phyloP scores from a whole-genome alignment of 345 rosid genomes.

The Clausena lansium region DNA sequence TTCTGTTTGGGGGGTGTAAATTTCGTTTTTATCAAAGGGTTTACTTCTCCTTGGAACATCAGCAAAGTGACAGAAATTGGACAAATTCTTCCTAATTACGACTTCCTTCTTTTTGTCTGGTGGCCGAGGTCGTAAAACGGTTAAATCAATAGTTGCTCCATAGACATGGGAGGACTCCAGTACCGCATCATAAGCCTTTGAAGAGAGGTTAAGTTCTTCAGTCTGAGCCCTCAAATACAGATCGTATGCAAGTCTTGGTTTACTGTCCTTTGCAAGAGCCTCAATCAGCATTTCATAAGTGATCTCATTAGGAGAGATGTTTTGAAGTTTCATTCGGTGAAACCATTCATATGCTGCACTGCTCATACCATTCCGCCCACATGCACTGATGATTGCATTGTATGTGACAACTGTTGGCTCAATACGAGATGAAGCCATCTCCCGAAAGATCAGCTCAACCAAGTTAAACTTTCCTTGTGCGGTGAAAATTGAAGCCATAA shows the following conservation, averaged over 20 bases:
- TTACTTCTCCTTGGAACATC: slow-evolving; percentile 38
- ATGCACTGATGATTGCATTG: slow-evolving; percentile 79
- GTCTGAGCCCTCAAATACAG: slow-evolving; percentile 59
- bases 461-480: slow-evolving; percentile 60
- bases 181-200: slow-evolving; percentile 69
- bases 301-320: slow-evolving; percentile 64
- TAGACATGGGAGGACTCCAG: slow-evolving; percentile 43
- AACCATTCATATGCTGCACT: slow-evolving; percentile 90
- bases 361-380: slow-evolving; percentile 54
- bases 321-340: slow-evolving; percentile 66
- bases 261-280: slow-evolving; percentile 69
- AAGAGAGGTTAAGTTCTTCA: slow-evolving; percentile 54
- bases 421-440: slow-evolving; percentile 60
- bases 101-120: slow-evolving; percentile 39
- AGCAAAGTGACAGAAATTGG: slow-evolving; percentile 32
- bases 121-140: slow-evolving; percentile 69
- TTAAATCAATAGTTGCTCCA: slow-evolving; percentile 59
- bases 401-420: slow-evolving; percentile 87
- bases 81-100: slow-evolving; percentile 26
- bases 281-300: slow-evolving; percentile 75
- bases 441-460: slow-evolving; percentile 60
- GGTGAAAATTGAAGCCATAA: slow-evolving; percentile 75
- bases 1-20: slow-evolving; percentile 24
- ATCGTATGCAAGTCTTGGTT: slow-evolving; percentile 79
- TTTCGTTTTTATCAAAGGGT: slow-evolving; percentile 38